Conservation (phyloP, 1,139 yeast species). For the Lodderomyces pseudojiufengensis region DNA sequence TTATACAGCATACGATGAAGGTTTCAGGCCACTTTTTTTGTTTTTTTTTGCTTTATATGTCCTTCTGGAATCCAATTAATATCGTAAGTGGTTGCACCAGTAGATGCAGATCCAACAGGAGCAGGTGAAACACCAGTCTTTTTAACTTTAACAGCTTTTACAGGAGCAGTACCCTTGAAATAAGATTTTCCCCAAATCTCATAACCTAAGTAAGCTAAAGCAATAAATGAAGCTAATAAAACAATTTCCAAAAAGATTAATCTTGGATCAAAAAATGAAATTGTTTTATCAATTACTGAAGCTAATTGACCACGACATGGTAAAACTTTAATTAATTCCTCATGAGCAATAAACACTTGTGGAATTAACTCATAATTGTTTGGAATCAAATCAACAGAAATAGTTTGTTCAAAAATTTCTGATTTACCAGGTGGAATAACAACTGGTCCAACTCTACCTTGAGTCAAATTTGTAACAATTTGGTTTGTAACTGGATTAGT, state of each 20-base stretch:
- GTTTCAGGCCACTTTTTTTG: conserved; percentile 22
- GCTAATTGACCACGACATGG: conserved; percentile 59
- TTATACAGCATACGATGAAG: no score
- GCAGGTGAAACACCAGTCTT: conserved; percentile 11
- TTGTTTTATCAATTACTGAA: conserved; percentile 57
- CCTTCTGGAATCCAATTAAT: conserved; percentile 36
- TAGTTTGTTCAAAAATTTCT: conserved; percentile 47
- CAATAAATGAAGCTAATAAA: conserved; percentile 48
- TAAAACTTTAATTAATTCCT: conserved; percentile 52
- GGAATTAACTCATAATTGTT: conserved; percentile 62
- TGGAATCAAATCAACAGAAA: conserved; percentile 56
- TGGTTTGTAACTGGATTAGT: conserved; percentile 53
- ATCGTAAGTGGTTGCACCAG: conserved; percentile 27
- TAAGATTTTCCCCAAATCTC: conserved; percentile 43
- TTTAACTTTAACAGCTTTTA: conserved; percentile 16
- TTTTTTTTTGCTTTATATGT: conserved; percentile 29
- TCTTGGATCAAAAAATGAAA: conserved; percentile 72
- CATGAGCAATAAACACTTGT: conserved; percentile 49
- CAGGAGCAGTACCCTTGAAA: conserved; percentile 38
- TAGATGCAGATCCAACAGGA: conserved; percentile 18
- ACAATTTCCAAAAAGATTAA: conserved; percentile 60
- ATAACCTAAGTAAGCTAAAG: conserved; percentile 47
- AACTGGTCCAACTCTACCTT: conserved; percentile 63
- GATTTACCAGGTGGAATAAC: conserved; percentile 48
- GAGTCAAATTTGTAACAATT: conserved; percentile 58